phyloP scores from a whole-genome alignment of 768 basidiomycete genomes.

The Exidia glandulosa region DNA sequence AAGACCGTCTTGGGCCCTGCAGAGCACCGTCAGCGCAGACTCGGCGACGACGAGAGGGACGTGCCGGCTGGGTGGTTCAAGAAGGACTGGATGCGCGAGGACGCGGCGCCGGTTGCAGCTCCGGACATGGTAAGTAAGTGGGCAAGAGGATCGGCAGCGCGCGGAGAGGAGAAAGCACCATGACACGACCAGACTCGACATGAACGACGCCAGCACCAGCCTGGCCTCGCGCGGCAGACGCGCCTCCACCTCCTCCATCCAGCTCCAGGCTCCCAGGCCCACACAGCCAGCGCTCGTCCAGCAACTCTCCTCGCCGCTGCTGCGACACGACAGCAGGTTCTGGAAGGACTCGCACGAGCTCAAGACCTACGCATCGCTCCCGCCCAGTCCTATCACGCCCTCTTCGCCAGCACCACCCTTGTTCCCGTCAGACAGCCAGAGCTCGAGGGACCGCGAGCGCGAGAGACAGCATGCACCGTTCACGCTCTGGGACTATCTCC shows the following conservation, averaged over 20 bases:
- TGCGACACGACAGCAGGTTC: too few species aligned
- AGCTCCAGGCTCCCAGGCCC: too few species aligned
- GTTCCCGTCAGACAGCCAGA: neutral
- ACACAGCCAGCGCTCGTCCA: neutral
- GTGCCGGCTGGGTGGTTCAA: slow-evolving; percentile 91
- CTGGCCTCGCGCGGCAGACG: neutral
- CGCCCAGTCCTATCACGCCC: neutral
- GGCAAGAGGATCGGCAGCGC: neutral
- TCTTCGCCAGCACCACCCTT: neutral
- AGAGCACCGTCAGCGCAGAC: neutral
- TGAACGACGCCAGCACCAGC: too few species aligned
- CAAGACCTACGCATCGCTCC: neutral
- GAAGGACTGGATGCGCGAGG: slow-evolving; percentile 71
- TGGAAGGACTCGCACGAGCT: neutral
- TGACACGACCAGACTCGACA: too few species aligned
- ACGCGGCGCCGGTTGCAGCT: slow-evolving; percentile 62
- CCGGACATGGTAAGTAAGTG: slow-evolving; percentile 52
- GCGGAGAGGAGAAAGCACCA: neutral
- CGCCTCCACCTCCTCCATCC: neutral
- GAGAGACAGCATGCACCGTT: slow-evolving; percentile 34
- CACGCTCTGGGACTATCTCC: slow-evolving; percentile 86
- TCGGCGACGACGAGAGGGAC: slow-evolving; percentile 11
- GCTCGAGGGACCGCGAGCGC: neutral
- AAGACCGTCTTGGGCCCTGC: slow-evolving; percentile 88
- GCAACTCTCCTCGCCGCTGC: neutral